These are phyloP conservation scores for Eucalyptus tenuipes DNA, from an alignment of 345 rosid genomes.

Conservation along the genomic window DNA sequence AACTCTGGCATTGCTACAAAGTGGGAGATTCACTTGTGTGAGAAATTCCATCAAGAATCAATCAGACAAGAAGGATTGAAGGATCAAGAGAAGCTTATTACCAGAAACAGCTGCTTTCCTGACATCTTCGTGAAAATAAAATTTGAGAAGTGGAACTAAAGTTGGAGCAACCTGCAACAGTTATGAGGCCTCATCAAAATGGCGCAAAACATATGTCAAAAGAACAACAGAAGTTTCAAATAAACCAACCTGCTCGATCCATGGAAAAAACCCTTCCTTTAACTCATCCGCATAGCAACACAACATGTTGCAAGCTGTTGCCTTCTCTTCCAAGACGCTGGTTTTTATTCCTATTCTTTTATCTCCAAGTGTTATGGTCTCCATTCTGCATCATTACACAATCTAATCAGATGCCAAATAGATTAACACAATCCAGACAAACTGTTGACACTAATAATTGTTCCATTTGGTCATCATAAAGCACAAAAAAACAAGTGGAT, in stretches of 20 bases:
- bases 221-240: background rate
- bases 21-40: background rate
- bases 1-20: constrained; percentile 95
- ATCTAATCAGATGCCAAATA: background rate
- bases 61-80: background rate
- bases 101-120: constrained; percentile 99
- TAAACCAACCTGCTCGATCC: constrained; percentile 85
- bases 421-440: background rate
- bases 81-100: constrained; percentile 4
- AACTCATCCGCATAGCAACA: constrained; percentile 99
- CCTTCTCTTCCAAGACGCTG: constrained; percentile 96
- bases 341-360: constrained; percentile 99
- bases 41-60: background rate
- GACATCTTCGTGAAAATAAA: constrained; percentile 98
- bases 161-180: constrained; percentile 80
- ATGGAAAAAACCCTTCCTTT: constrained; percentile 98
- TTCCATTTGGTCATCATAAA: background rate
- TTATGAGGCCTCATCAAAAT: background rate
- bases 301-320: constrained; percentile 98
- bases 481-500: background rate
- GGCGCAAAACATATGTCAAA: background rate
- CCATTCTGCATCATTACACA: constrained; percentile 54
- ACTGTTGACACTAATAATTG: background rate
- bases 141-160: constrained; percentile 90
- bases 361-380: constrained; percentile 98